A percentile compares a stretch with the other conserved stretches of the same genome.
Conservation (phyloP, 148 eudicot genomes). For the Vaccinium darrowii region DNA sequence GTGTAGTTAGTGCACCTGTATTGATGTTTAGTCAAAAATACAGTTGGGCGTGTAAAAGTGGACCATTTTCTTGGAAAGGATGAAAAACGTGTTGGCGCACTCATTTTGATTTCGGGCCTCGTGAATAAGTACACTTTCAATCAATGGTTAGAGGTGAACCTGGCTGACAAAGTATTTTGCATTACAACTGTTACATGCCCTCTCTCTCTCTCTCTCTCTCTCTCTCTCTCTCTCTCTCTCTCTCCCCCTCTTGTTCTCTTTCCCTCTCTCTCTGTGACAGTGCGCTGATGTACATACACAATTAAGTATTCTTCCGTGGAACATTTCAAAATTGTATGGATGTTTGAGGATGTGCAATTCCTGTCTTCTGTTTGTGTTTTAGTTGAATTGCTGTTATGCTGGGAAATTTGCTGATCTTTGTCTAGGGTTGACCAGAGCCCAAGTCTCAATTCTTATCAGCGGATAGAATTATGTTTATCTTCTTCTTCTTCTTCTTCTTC, state of each 20-base stretch:
- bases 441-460: neutral
- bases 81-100: constrained; percentile 25
- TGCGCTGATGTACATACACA: constrained; percentile 42
- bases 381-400: neutral
- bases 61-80: constrained; percentile 30
- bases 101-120: constrained; percentile 28
- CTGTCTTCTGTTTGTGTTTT: neutral
- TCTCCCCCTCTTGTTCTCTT: neutral
- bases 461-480: neutral
- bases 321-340: constrained; percentile 17
- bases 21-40: neutral
- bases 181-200: constrained; percentile 8
- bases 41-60: constrained; percentile 29
- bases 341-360: neutral
- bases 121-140: constrained; percentile 34
- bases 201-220: neutral
- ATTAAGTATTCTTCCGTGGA: constrained; percentile 29
- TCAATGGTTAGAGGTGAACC: constrained; percentile 23
- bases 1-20: constrained; percentile 32
- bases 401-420: neutral
- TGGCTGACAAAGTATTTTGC: constrained; percentile 26
- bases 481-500: neutral
- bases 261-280: neutral
- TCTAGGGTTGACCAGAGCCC: neutral
- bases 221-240: neutral